Evolutionary conservation across 177 flowering plant species (phyloP), one percentile per base, ranked within the genome.

Genomic region (Vitis hybrid): DNA sequence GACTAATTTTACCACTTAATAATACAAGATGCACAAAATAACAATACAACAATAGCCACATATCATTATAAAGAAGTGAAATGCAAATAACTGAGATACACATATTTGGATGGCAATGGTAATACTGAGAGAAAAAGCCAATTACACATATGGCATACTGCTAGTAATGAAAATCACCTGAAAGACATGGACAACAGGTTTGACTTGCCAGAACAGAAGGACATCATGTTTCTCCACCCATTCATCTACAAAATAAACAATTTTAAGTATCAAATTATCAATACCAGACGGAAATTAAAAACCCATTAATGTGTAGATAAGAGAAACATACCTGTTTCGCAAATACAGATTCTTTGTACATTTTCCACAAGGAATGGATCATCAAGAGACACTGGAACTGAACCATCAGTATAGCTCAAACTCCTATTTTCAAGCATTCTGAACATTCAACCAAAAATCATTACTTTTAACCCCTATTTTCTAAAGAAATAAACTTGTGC

Each of bases 181-280:
- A 82, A 84, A 96, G 62, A 91, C 98, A 74, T 96, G 95, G 74
- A 96, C 97, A 63, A 80, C 81, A 55, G 99, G 99, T 73, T 89
- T 91, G 69, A 92, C 98, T 91, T 96, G 98, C 99, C 99, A 96
- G 77, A 96, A 96, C 79, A 96, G 80, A 58, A 96, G 89, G 72
- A 93, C 76, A 26, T 85, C 93, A 72, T 85, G 89, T 61, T 85
- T 87, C 69, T 83, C 84, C 72, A 80, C 83, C 89, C 91, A 84
- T 65, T 89, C 98, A 80, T 96, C 99, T 96, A 65, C 76, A 81
- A 75, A 62, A 62, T 2, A n/a, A 63, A 59, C 67, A 49, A 71
- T 39, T 12, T 51, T 11, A 62, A 68, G 57, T 64, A 80, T 72
- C 74, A 74, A 21, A 65, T 11, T 21, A 56, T 3, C 49, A 71